Base-by-base conservation (phyloP, 257 asterid genomes). In the Solanum piurae region DNA sequence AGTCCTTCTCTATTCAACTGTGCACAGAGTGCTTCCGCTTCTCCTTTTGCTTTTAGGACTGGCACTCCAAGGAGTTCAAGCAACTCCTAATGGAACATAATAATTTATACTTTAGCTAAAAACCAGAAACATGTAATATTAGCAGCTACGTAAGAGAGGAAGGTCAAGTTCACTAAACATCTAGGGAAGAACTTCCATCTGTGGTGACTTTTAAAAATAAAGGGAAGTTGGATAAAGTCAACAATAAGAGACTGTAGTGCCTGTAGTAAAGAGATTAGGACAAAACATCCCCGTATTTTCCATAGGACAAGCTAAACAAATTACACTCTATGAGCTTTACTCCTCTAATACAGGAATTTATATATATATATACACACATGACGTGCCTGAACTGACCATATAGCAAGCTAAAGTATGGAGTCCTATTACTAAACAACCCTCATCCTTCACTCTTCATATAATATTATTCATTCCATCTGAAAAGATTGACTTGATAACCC, bases 1-100 rank as follows among this genome's bases (percentile, higher is more conserved):
- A 31, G 92, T 25, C 98, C 98, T 88, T 93, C 98, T 89, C 96
- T 90, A 89, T 95, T 97, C 86, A 97, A 91, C 83, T 95, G 94
- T 21, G 99, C 98, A 92, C 98, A 95, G 12, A 97, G 94, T 29
- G 99, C 99, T 94, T 96, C 99, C 29, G 99, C 99, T 91, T 97
- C 99, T 52, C 94, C 98, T 86, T 91, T 93, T 77, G 99, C 98
- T 89, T 90, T 94, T 72, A 97, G 89, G 89, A 97, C 93, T 79
- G 98, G 98, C 93, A 97, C 93, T 64, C 99, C 99, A 82, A 96
- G 98, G 89, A 96, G 96, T 92, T 94, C 90, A 80, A 97, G 98
- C 91, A 97, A 89, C 87, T 93, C 99, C 99, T 97, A 88, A 73
- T 87, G 74, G 71, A 90, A 88, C 21, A 84, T 62, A 52, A 64